phyloP scores from a whole-genome alignment of 176 grass and related monocot genomes.

The Carex parvula region DNA sequence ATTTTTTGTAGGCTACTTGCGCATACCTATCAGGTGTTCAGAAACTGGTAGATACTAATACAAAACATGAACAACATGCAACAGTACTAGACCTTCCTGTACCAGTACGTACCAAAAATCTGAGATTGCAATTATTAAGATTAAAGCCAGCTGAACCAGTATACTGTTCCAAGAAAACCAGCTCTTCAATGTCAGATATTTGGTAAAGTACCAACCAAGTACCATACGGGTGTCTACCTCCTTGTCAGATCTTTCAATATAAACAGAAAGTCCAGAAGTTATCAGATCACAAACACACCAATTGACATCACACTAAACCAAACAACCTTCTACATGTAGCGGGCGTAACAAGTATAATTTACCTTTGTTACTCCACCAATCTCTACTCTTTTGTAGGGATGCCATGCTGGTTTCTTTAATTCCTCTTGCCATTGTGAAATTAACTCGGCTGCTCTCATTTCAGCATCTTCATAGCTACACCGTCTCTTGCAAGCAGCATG shows the following conservation, averaged over 20 bases:
- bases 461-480: slow-evolving; percentile 39
- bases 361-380: slow-evolving; percentile 53
- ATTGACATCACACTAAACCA: neutral
- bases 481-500: slow-evolving; percentile 54
- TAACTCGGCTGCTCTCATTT: slow-evolving; percentile 44
- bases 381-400: slow-evolving; percentile 69
- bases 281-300: slow-evolving; percentile 1
- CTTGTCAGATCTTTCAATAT: neutral
- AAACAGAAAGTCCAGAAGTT: neutral
- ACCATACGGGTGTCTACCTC: neutral
- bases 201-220: neutral
- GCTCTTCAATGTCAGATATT: neutral
- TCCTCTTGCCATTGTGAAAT: slow-evolving; percentile 70
- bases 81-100: neutral
- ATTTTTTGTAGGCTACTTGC: neutral
- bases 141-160: neutral
- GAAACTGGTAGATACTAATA: neutral
- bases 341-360: slow-evolving; percentile 10
- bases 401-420: slow-evolving; percentile 87
- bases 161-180: neutral
- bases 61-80: neutral
- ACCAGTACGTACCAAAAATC: neutral
- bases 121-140: slow-evolving; percentile 1
- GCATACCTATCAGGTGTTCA: neutral
- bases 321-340: neutral